Percentiles rank a stretch among this genome's conserved stretches.
These are phyloP conservation scores for Solanum hybrid DNA, from an alignment of 305 asterid genomes.

Conservation along the genomic window DNA sequence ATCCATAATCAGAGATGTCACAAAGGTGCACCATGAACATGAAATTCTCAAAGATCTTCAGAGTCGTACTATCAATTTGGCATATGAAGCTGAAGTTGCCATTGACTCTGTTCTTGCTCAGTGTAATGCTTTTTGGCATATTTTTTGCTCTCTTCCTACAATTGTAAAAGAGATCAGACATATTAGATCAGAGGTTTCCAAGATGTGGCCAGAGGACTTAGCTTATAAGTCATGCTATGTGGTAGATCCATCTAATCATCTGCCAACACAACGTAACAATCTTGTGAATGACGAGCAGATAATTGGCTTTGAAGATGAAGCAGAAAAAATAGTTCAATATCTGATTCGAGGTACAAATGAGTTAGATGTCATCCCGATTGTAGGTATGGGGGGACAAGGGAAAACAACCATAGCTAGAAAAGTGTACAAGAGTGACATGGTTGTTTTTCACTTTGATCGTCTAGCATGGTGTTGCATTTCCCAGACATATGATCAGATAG, in stretches of 20 bases:
- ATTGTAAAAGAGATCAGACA: background rate
- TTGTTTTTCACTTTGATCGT: background rate
- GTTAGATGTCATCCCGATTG: conserved; percentile 6
- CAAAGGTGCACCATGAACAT: background rate
- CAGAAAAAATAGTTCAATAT: background rate
- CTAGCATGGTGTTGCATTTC: conserved; percentile 1
- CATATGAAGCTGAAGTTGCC: background rate
- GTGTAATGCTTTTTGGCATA: background rate
- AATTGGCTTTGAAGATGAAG: background rate
- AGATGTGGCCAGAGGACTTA: background rate
- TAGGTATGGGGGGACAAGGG: conserved; percentile 18
- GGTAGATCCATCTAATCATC: background rate
- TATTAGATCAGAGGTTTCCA: background rate
- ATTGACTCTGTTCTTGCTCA: background rate
- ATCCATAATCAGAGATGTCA: background rate
- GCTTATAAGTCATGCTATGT: background rate
- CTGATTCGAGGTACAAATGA: background rate
- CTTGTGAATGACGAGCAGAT: background rate
- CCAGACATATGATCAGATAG: background rate
- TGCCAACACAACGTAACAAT: background rate
- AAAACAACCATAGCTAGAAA: conserved; percentile 18
- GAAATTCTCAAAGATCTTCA: background rate
- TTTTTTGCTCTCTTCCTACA: background rate
- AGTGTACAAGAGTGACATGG: background rate
- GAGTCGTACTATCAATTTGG: background rate